Evolutionary conservation across 192 early-diverging fungal species (phyloP), one percentile per base, ranked within the genome.

Genomic region (Geosiphon pyriformis): DNA sequence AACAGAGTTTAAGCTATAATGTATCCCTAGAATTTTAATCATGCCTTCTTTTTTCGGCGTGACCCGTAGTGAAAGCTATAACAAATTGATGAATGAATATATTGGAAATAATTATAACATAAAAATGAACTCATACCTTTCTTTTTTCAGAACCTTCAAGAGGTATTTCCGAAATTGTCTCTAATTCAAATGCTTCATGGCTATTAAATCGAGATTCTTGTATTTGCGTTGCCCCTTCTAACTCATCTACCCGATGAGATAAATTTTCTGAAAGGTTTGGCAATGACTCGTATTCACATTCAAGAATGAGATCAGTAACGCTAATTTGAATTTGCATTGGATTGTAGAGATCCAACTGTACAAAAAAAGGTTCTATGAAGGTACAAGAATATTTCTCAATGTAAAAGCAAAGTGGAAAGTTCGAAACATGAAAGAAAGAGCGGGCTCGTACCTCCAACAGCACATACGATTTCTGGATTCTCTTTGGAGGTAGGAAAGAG

Each of bases 41-140:
- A 78, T 74, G 0, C 96, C 95, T 62, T 90, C 85, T 25, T 72
- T 72, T 59, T 87, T 91, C 10, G 91, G 92, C 37, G 86, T 76
- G 4, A 94, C 71, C 25, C 78, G 75, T 25, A 94, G 74, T 57
- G 82, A 82, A 18, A 92, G 63, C 89, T 90, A 73, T 20, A 26
- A 26, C 4, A 3, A 15, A 11, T 25, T 51, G 3, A 33, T 48
- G 23, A 26, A 6, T 29, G 31, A n/a, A n/a, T 29, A 55, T 29
- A n/a, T 26, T 56, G 26, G 25, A 17, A 25, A 29, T 4, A 10
- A 23, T 1, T 15, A 33, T 18, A 33, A 34, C 4, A n/a, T 33
- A 12, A 1, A 26, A 8, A 0, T 4, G 15, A 15, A 46, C 3
- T 18, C 65, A 66, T 42, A 86, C 82, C 53, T 51, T 60, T 49